Percentiles rank a stretch among this genome's conserved stretches.
Evolutionary conservation across 2,329 filamentous ascomycete species (phyloP).

Genomic region (Didymella glomerata): DNA sequence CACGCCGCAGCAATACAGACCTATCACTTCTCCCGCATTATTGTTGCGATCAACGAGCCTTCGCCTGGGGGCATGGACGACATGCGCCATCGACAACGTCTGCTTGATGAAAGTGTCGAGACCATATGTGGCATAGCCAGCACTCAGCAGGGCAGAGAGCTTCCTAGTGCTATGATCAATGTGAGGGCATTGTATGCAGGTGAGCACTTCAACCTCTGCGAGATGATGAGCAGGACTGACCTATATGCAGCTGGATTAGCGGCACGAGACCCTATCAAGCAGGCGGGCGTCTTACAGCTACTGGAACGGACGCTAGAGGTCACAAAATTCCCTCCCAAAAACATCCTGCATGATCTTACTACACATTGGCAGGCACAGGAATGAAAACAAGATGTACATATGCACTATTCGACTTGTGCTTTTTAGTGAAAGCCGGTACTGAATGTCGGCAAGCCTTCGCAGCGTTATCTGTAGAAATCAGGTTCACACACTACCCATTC

Average conservation of each 20-base stretch:
- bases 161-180: conserved; percentile 41
- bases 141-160: conserved; percentile 44
- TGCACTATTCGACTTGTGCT: background rate
- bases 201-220: conserved; percentile 17
- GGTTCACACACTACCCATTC: background rate
- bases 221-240: background rate
- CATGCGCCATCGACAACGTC: conserved; percentile 56
- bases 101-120: conserved; percentile 58
- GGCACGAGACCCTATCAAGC: conserved; percentile 41
- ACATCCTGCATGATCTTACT: conserved; percentile 39
- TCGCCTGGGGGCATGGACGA: conserved; percentile 60
- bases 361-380: conserved; percentile 38
- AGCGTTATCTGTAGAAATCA: background rate
- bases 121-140: conserved; percentile 61
- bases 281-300: conserved; percentile 36
- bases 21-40: conserved; percentile 62
- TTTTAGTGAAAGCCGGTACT: background rate
- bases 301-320: conserved; percentile 42
- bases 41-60: conserved; percentile 63
- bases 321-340: conserved; percentile 43
- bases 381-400: background rate
- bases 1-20: conserved; percentile 60
- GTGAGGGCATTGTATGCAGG: conserved; percentile 44
- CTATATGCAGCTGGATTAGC: conserved; percentile 40
- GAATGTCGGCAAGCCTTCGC: background rate